phyloP scores from a whole-genome alignment of 306 rosid species.

The Arachis stenosperma region DNA sequence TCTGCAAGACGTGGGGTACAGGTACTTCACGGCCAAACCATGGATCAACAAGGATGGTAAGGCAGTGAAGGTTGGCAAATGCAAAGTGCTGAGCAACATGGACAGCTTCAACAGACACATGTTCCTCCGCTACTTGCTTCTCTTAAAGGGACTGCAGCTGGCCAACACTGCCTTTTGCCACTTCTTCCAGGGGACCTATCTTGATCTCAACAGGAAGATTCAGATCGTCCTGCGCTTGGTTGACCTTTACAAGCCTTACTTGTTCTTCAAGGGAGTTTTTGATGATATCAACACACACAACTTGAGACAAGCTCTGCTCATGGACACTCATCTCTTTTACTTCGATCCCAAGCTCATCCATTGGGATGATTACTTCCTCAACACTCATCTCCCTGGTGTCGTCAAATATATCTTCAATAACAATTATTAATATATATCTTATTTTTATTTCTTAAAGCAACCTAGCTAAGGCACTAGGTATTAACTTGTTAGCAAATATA shows the following conservation, averaged over 20 bases:
- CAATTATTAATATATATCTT: too few relatives aligned
- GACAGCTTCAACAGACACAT: constrained; percentile 76
- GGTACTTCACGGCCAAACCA: constrained; percentile 70
- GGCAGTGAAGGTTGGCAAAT: constrained; percentile 61
- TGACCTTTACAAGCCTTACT: constrained; percentile 84
- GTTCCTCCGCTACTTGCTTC: constrained; percentile 68
- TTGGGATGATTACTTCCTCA: constrained; percentile 83
- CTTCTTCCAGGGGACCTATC: constrained; percentile 59
- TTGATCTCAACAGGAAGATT: constrained; percentile 66
- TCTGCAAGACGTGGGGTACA: constrained; percentile 55
- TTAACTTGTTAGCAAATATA: too few relatives aligned
- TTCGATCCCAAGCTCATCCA: constrained; percentile 70
- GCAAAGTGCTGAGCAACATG: constrained; percentile 56
- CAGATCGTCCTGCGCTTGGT: constrained; percentile 72
- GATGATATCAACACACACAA: constrained; percentile 81
- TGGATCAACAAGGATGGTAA: constrained; percentile 85
- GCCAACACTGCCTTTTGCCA: constrained; percentile 75
- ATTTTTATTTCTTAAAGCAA: too few relatives aligned
- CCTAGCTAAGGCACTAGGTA: too few relatives aligned
- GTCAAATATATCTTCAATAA: constrained; percentile 63
- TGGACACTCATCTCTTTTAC: constrained; percentile 15
- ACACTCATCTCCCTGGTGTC: constrained; percentile 66
- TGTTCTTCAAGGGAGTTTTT: constrained; percentile 87
- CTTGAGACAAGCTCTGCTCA: constrained; percentile 35
- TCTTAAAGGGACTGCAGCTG: constrained; percentile 79